Base-by-base conservation (phyloP, 805 yeast species). In the Ogataea methanolica region DNA sequence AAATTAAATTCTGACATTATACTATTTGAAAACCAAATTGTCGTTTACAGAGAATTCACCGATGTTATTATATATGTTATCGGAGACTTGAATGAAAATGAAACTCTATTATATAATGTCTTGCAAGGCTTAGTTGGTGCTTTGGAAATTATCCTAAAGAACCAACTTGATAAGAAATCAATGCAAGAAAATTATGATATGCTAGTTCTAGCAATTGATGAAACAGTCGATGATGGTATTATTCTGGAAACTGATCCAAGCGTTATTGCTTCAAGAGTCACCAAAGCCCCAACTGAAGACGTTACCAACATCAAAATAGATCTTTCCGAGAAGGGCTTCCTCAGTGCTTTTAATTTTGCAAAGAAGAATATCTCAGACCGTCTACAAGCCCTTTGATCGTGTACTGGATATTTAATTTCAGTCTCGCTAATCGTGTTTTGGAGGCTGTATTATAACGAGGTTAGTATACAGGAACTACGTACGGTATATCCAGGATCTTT, bases 141-240 rank as follows among this genome's bases (percentile, higher is more conserved):
- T 12, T 71, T 94, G 52, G 92, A 85, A 56, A 80, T 88, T 49
- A 76, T 91, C 43, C 72, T 91, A 51, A 80, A 77, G 56, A 75
- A 72, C 55, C 77, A 86, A 14, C 72, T 91, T 52, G 98, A 94
- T 67, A 88, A 83, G 65, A 76, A 82, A 55, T 78, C 91, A 3
- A 71, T 92, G 41, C 78, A 83, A 58, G 96, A 88, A 54, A 80
- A 84, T 63, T 94, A 85, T 63, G 99, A 94, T 67, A 75, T 88
- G 74, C 85, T 90, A 36, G 74, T 88, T 39, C 76, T 94, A 65
- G 88, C 95, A 4, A 78, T 91, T 39, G 99, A 94, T 66, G 98
- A 94, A 69, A 78, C 95, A 9, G 74, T 94, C 43, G 99, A 94
- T 63, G 96, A 91, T 63, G 99, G 98, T 37, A 81, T 94, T 53